A percentile compares a stretch with the other conserved stretches of the same genome.
Evolutionary conservation across 176 grass and related monocot genomes (phyloP).

Genomic region (Canna indica): DNA sequence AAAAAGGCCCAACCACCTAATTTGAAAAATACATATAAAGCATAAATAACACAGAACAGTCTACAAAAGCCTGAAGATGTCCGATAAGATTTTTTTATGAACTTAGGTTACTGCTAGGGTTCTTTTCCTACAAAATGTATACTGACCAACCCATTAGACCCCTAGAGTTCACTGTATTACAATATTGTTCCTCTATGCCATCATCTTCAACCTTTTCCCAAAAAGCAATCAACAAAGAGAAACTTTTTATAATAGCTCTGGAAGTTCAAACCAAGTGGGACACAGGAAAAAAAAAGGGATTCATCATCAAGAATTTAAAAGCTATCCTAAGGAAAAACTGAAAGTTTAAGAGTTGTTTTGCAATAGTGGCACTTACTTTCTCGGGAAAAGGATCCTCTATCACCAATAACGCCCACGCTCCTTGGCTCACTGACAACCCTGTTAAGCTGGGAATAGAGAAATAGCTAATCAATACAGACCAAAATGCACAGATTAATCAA

Average conservation of each 20-base stretch:
- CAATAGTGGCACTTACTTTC: constrained; percentile 28
- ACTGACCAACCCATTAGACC: no score
- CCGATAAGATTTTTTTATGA: no score
- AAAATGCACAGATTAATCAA: background rate
- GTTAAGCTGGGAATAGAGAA: constrained; percentile 29
- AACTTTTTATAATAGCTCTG: background rate
- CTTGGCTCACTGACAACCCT: constrained; percentile 36
- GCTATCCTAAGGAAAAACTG: background rate
- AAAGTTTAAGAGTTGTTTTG: constrained; percentile 1
- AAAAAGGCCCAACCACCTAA: no score
- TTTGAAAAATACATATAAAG: no score
- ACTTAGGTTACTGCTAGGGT: no score
- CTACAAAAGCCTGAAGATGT: no score
- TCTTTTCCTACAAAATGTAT: no score
- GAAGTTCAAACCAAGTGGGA: background rate
- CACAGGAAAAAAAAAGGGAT: background rate
- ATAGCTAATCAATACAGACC: background rate
- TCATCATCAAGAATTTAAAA: constrained; percentile 2
- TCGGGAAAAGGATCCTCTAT: constrained; percentile 33
- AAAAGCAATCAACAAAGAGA: background rate
- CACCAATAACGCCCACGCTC: constrained; percentile 18
- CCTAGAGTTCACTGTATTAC: no score
- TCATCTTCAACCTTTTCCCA: no score
- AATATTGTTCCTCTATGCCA: no score
- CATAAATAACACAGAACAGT: no score